Base-by-base conservation (phyloP, 805 yeast species). In the Metschnikowia santaceciliae region DNA sequence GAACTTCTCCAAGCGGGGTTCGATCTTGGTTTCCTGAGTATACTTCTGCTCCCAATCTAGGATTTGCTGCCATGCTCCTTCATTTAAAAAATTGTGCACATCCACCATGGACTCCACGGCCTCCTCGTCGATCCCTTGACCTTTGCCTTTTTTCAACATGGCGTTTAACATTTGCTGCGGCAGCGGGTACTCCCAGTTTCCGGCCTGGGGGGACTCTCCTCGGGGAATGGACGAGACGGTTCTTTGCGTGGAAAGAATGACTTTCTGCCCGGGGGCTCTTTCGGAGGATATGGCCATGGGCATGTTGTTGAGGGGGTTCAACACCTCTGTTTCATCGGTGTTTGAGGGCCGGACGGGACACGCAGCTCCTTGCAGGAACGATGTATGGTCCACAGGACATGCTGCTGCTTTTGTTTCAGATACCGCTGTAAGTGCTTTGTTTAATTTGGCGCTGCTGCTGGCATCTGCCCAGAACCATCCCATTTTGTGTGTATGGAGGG, bases 91-190 rank as follows among this genome's bases (percentile, higher is more conserved):
- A 68, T 94, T 94, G 70, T 94, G 99, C 42, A 94, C 96, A 57
- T 86, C 92, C 23, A 94, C 99, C 99, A 94, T 94, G 43, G 88
- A 80, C 59, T 89, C 97, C 3, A 94, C 97, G 1, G 97, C 97
- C 56, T 90, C 96, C 66, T 91, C 98, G 2, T 92, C 95, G 48
- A 92, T 80, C 44, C 86, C 95, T 42, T 88, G 86, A 2, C 80
- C 84, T 62, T 94, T 92, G 19, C 97, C 96, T 72, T 94, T 94
- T 56, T 92, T 82, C 26, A 90, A 72, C 98, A 94, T 92, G 11
- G 99, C 99, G 63, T 92, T 91, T 58, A 90, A 83, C 99, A 94
- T 94, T 67, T 94, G 99, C 70, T 94, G 99, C 0, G 99, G 99
- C 2, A 97, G 89, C 1, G 99, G 99, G 65, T 94, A 94, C 70